These are phyloP conservation scores for Aureobasidium sp. DNA, from an alignment of 2,329 filamentous ascomycete species.

Conservation along the genomic window DNA sequence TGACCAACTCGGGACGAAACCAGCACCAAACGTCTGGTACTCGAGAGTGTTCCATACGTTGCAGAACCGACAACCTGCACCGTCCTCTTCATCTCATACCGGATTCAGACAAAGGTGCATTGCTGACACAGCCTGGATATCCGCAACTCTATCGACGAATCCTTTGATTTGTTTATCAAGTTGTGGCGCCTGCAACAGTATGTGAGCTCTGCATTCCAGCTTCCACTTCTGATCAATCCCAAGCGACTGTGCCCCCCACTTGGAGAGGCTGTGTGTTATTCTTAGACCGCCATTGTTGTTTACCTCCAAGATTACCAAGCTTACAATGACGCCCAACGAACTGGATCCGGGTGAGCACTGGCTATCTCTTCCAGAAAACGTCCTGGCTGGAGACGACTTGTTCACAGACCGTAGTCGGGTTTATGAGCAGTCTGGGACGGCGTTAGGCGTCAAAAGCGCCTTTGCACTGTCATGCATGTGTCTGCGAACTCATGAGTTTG, in stretches of 20 bases:
- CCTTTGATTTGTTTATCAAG: not conserved
- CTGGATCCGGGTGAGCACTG: not conserved
- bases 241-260: constrained; percentile 1
- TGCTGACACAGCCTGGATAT: not conserved
- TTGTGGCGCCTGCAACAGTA: constrained; percentile 2
- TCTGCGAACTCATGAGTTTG: constrained; percentile 11
- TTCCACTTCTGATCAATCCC: not conserved
- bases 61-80: not conserved
- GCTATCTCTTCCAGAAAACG: not conserved
- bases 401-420: constrained; percentile 3
- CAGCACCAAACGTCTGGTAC: constrained; percentile 12
- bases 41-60: constrained; percentile 2
- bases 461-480: constrained; percentile 10
- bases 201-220: constrained; percentile 1
- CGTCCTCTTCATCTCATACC: constrained; percentile 1
- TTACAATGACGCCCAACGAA: constrained; percentile 4
- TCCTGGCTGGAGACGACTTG: not conserved
- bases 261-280: constrained; percentile 10
- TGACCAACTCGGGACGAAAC: constrained; percentile 2
- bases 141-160: not conserved
- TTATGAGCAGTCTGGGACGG: not conserved
- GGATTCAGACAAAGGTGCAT: not conserved
- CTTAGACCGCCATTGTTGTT: constrained; percentile 7
- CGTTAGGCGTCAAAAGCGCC: constrained; percentile 1
- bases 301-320: constrained; percentile 2